A percentile compares a stretch with the other conserved stretches of the same genome.
These are phyloP conservation scores for Vitis hybrid DNA, from an alignment of 177 flowering plant genomes.

Conservation along the genomic window DNA sequence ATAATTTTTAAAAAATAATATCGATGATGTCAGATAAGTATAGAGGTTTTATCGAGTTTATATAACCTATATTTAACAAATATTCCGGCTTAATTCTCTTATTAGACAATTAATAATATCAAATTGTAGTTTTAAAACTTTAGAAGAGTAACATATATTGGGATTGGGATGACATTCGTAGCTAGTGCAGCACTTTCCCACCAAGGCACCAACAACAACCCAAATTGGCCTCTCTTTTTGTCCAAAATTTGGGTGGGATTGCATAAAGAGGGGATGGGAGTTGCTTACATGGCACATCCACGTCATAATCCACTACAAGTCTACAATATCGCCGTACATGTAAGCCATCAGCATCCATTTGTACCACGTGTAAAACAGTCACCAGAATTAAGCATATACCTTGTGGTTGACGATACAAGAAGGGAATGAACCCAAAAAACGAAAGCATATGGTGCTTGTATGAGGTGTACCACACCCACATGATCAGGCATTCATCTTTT, in stretches of 20 bases:
- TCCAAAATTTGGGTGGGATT: background rate
- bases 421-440: background rate
- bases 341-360: background rate
- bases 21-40: too few species aligned
- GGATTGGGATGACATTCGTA: too few species aligned
- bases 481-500: too few species aligned
- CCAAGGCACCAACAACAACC: background rate
- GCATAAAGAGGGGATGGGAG: background rate
- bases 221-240: background rate
- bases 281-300: background rate
- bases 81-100: too few species aligned
- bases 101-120: too few species aligned
- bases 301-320: constrained; percentile 1
- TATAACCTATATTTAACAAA: too few species aligned
- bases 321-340: background rate
- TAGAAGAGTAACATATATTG: too few species aligned
- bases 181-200: constrained; percentile 1
- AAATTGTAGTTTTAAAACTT: too few species aligned
- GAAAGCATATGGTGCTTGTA: constrained; percentile 4
- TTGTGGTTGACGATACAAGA: too few species aligned
- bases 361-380: background rate
- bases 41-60: too few species aligned
- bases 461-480: constrained; percentile 11
- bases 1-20: too few species aligned
- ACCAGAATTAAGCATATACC: too few species aligned